Conservation (phyloP, 2,329 filamentous ascomycete species). For the Aureobasidium zeae region DNA sequence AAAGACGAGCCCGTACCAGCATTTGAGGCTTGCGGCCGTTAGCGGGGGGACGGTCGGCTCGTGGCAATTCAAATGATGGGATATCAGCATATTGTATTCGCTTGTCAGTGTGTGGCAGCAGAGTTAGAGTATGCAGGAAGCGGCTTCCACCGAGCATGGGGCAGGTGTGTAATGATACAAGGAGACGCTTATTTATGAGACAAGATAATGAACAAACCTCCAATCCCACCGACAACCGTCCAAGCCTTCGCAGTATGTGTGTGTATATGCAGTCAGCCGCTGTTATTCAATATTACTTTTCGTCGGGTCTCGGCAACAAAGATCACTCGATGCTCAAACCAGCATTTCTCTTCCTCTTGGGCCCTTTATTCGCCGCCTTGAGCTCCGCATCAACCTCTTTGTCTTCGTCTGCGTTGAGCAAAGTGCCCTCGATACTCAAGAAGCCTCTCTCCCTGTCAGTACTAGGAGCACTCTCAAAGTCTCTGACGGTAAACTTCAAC, state of each 20-base stretch:
- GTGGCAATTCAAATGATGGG: constrained; percentile 33
- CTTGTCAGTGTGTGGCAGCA: too few species aligned
- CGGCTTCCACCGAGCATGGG: too few species aligned
- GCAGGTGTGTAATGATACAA: too few species aligned
- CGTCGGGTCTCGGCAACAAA: too few species aligned
- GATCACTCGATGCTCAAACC: too few species aligned
- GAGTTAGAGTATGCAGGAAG: too few species aligned
- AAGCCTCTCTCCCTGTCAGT: constrained; percentile 65
- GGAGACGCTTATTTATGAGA: neutral
- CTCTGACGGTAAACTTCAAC: constrained; percentile 68
- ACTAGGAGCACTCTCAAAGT: constrained; percentile 62
- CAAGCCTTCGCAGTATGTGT: too few species aligned
- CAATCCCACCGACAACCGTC: too few species aligned
- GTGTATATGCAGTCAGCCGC: too few species aligned
- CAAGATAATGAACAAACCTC: neutral
- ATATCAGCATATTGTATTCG: too few species aligned
- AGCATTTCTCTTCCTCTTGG: constrained; percentile 14
- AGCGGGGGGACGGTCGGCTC: constrained; percentile 29
- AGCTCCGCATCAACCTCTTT: constrained; percentile 48
- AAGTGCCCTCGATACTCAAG: constrained; percentile 78
- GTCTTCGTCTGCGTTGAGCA: constrained; percentile 63
- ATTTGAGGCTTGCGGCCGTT: constrained; percentile 36
- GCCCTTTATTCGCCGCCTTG: constrained; percentile 18
- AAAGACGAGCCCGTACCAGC: constrained; percentile 45
- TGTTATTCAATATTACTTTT: too few species aligned